Base-by-base conservation (phyloP, 2,329 filamentous ascomycete genomes). In the Mollisiaceae sp. region DNA sequence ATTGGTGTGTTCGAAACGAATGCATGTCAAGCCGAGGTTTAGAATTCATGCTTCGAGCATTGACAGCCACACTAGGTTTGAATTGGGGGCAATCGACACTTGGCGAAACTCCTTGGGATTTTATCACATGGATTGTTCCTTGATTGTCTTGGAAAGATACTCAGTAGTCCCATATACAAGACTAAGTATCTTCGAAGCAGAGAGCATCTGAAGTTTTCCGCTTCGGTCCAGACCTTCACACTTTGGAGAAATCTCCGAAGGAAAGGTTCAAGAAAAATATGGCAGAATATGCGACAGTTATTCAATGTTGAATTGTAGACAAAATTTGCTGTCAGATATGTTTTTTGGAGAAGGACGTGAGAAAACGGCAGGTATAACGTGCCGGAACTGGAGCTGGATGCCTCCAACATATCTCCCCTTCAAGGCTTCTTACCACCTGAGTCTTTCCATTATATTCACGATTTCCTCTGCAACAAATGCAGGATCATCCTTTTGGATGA, bases 381-480 rank as follows among this genome's bases (percentile, higher is more conserved):
- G 41, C 41, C 41, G 2, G 41, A 43, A 43, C 11, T n/a, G 41
- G 12, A 43, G 14, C 41, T 2, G n/a, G n/a, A 15, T 6, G 18
- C 41, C 1, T 32, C 27, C 27, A 32, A 32, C 6, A 32, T 32
- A 32, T 32, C 3, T 32, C 27, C 3, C 27, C 27, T 32, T 32
- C 27, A 32, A 32, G 27, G 27, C 6, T 32, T 32, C 27, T 64
- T 24, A 68, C 65, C 70, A 70, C 64, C 8, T 62, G n/a, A 74
- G 45, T 70, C 77, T 62, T 70, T 84, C 61, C 76, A 82, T 1
- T 64, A 72, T 41, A 67, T 82, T 12, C 75, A 73, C 68, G 56
- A 70, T 32, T 35, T 76, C 27, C 76, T 78, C 65, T 64, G 74
- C 67, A 1, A 77, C 74, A 57, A 77, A 75, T 11, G 61, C n/a